Percentiles rank a stretch among this genome's conserved stretches.
phyloP scores from a whole-genome alignment of 257 asterid genomes.

The Gynochthodes officinalis region DNA sequence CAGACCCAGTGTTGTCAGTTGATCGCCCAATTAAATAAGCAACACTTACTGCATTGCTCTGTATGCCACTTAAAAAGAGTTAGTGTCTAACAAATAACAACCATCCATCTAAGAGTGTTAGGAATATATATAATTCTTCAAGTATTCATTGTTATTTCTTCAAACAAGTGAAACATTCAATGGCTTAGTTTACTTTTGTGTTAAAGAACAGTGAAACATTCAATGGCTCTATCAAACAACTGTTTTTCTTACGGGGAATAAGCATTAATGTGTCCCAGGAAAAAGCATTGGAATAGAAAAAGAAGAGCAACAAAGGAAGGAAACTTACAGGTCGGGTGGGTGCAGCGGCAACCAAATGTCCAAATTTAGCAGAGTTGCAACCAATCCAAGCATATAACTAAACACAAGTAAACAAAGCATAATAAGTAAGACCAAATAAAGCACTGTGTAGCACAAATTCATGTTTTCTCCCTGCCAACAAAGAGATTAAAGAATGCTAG shows the following conservation, averaged over 20 bases:
- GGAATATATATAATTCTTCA: neutral
- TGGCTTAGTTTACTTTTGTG: neutral
- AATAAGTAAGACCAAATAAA: neutral
- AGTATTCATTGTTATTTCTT: neutral
- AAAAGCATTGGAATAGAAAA: neutral
- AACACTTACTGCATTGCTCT: constrained; percentile 63
- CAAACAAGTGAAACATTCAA: neutral
- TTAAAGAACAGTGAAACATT: neutral
- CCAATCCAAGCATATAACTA: constrained; percentile 95
- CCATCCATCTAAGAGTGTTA: neutral
- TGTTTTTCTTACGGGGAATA: neutral
- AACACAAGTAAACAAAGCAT: neutral
- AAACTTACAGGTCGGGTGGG: constrained; percentile 75
- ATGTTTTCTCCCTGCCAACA: neutral
- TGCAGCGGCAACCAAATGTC: constrained; percentile 87
- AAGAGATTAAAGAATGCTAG: neutral
- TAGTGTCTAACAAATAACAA: neutral
- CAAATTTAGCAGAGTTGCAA: constrained; percentile 78
- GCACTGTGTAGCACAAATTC: neutral
- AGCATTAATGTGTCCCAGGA: neutral
- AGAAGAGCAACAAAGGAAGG: constrained; percentile 4
- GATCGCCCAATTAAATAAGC: constrained; percentile 74
- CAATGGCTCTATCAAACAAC: neutral
- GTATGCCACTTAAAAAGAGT: constrained; percentile 25
- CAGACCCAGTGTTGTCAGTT: constrained; percentile 79